Conservation (phyloP, 148 eudicot species). For the Rhododendron williamsianum region DNA sequence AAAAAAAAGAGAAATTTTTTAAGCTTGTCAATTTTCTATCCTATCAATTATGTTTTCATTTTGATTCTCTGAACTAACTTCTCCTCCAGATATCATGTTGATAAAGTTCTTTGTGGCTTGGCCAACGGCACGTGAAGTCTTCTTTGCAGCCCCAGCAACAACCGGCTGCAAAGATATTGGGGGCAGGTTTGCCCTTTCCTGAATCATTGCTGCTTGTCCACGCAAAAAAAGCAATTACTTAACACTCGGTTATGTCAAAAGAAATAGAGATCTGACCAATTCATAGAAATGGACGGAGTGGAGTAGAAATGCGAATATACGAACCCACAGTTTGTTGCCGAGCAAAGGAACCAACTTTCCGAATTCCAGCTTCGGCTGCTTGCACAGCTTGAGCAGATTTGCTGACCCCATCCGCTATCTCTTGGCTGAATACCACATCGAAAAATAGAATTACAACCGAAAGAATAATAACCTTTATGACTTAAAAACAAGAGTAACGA, state of each 20-base stretch:
- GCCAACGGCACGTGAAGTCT: conserved; percentile 73
- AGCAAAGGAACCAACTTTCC: conserved; percentile 72
- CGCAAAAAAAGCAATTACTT: not conserved
- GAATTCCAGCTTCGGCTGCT: conserved; percentile 86
- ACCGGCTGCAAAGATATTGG: conserved; percentile 61
- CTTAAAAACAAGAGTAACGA: not conserved
- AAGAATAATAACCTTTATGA: not conserved
- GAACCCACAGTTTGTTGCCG: conserved; percentile 67
- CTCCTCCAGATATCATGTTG: conserved; percentile 52
- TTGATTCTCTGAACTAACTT: conserved; percentile 28
- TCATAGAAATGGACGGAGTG: not conserved
- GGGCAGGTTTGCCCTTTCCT: conserved; percentile 89
- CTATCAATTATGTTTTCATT: conserved; percentile 29
- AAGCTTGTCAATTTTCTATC: conserved; percentile 18
- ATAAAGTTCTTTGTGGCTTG: conserved; percentile 55
- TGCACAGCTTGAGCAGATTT: conserved; percentile 88
- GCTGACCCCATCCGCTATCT: conserved; percentile 77
- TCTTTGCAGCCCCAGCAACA: conserved; percentile 79
- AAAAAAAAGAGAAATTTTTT: not conserved
- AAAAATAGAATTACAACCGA: not conserved
- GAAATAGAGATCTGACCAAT: not conserved
- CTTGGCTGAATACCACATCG: conserved; percentile 51
- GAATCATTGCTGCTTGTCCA: conserved; percentile 61
- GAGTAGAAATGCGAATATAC: conserved; percentile 8
- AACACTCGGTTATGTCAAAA: conserved; percentile 7